Evolutionary conservation across 2,329 filamentous ascomycete species (phyloP).

Genomic region (Colletotrichum sp.): DNA sequence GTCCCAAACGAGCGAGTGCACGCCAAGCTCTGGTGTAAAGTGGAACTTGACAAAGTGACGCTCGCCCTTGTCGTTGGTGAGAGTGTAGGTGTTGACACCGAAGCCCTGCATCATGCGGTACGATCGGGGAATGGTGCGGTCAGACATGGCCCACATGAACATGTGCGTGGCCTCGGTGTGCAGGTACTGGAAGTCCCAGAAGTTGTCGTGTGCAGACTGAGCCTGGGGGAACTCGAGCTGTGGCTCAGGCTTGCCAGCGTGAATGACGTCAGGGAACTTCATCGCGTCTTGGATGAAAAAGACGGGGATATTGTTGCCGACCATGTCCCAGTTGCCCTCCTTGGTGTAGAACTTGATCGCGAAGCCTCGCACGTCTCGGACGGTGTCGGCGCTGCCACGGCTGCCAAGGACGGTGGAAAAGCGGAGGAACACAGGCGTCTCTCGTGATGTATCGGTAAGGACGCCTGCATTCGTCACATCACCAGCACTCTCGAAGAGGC

Average conservation of each 20-base stretch:
- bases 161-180: constrained; percentile 79
- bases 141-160: constrained; percentile 81
- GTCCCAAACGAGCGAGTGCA: constrained; percentile 80
- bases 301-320: constrained; percentile 72
- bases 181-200: constrained; percentile 75
- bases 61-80: constrained; percentile 71
- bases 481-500: constrained; percentile 56
- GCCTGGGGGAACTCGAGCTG: constrained; percentile 75
- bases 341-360: constrained; percentile 79
- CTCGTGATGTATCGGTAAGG: constrained; percentile 70
- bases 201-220: constrained; percentile 75
- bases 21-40: constrained; percentile 76
- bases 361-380: constrained; percentile 82
- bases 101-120: constrained; percentile 89
- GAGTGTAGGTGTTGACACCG: constrained; percentile 79
- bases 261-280: constrained; percentile 73
- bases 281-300: constrained; percentile 80
- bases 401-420: constrained; percentile 82
- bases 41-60: constrained; percentile 80
- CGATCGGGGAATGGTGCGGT: constrained; percentile 74
- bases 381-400: constrained; percentile 78
- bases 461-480: constrained; percentile 70
- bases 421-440: constrained; percentile 72
- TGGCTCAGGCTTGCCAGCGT: constrained; percentile 68
- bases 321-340: constrained; percentile 79